Base-by-base conservation (phyloP, 2,329 filamentous ascomycete genomes). In the Colletotrichum siamense region DNA sequence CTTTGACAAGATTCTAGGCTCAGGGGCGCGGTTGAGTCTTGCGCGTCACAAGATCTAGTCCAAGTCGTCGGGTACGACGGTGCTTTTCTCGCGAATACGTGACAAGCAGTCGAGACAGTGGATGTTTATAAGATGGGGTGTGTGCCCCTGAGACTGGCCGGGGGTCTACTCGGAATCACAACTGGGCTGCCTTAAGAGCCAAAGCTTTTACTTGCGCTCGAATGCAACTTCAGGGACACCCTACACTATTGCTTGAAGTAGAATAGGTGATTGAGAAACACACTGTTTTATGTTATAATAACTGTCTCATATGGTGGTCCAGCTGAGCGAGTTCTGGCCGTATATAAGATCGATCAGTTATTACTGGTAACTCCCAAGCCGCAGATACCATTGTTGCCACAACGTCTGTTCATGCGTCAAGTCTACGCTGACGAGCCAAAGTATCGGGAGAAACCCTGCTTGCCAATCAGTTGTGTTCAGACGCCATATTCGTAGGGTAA, bases 371-470 rank as follows among this genome's bases (percentile, higher is more conserved):
- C 2, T n/a, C 18, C 39, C 2, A 44, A 10, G 39, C 39, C 18
- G 39, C 39, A 0, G 18, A 10, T 44, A n/a, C n/a, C 0, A n/a
- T 1, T n/a, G 9, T 18, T 39, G 13, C 34, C 0, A 39, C 34
- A 15, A 0, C 0, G 15, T 39, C 34, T 39, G 34, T 44, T 44
- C 0, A 0, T 3, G 8, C 39, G 0, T n/a, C 9, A 44, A 0
- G 36, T 18, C 36, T 39, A 39, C 8, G 8, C 36, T 39, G 36
- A 39, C 8, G 16, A 39, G 0, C 36, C 18, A 44, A 2, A 3
- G 18, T n/a, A 0, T n/a, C 39, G 5, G 18, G 8, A n/a, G 18
- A n/a, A 44, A 2, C 1, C 39, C 9, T 2, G 39, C 1, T n/a
- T 12, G 1, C 39, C 5, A 44, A 10, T n/a, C 3, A n/a, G 5